Base-by-base conservation (phyloP, 129 eudicot species). In the Pittosporum tobira region DNA sequence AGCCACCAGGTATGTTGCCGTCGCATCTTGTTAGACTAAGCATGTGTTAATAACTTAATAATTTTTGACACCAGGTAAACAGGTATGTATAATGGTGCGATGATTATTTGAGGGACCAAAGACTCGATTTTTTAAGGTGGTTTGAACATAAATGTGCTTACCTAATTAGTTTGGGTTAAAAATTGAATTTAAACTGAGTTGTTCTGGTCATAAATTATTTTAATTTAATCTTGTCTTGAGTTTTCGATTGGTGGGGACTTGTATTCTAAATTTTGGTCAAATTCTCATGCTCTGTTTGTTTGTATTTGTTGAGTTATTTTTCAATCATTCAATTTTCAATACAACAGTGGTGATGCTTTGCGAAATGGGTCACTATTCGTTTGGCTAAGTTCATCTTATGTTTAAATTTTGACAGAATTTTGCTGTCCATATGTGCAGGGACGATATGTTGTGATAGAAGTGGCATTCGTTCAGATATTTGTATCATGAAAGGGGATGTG, bases 361-460 rank as follows among this genome's bases (percentile, higher is more conserved):
- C 27, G 11, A 53, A 55, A 8, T 55, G 40, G 13, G 40, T 34
- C 0, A 0, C 10, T 12, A 6, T 34, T 34, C 10, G 40, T 34
- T 34, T 34, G 38, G 40, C 30, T 29, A 11, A 20, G 20, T 54
- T 18, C 7, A 45, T 18, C 43, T 11, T 0, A 12, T 52, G 14
- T 25, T 2, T 18, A 40, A 24, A 42, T 53, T 6, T 46, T 57
- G 57, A 44, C 34, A 73, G 2, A 30, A n/a, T 21, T 46, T 30
- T 24, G 24, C n/a, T n/a, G 42, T 40, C 25, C 25, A 45, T 21
- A 45, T 71, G 25, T 82, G 56, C 83, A 91, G 99, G 96, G 21
- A 86, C 94, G 5, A 76, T 91, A 49, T 91, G 99, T 72, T 91
- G 99, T 49, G 99, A 91, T 48, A 81, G 96, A 73, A 87, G 75